phyloP scores from a whole-genome alignment of 768 basidiomycete genomes.

The Auricularia sp. region DNA sequence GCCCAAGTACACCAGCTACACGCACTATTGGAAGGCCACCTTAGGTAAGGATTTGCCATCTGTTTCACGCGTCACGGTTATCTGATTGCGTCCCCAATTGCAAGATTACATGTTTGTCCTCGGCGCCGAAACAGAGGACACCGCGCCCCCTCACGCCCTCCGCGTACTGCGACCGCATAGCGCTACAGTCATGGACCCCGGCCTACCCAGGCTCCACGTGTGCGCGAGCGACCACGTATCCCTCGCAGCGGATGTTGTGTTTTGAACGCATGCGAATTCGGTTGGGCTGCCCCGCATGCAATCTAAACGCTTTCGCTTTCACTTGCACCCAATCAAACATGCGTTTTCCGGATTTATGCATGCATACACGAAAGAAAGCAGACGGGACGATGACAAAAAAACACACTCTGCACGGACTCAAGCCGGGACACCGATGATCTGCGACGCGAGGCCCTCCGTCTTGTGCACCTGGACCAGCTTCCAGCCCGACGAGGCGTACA shows the following conservation, averaged over 20 bases:
- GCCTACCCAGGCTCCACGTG: constrained; percentile 69
- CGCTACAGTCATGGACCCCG: constrained; percentile 49
- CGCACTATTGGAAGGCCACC: constrained; percentile 75
- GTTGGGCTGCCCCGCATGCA: too few relatives aligned
- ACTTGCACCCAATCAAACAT: too few relatives aligned
- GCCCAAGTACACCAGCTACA: constrained; percentile 83
- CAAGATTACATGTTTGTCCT: constrained; percentile 86
- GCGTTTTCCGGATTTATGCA: neutral
- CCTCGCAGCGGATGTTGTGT: constrained; percentile 51
- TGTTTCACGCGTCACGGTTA: neutral
- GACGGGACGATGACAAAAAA: neutral
- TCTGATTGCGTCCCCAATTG: neutral
- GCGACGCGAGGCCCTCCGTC: constrained; percentile 2
- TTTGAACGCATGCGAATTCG: neutral
- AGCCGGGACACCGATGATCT: neutral
- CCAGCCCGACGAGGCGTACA: constrained; percentile 20
- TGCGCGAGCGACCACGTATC: constrained; percentile 85
- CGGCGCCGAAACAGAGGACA: constrained; percentile 26
- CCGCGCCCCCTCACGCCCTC: constrained; percentile 19
- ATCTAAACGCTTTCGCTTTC: too few relatives aligned
- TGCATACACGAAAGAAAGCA: neutral
- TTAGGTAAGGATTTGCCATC: constrained; percentile 41
- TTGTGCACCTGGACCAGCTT: constrained; percentile 11
- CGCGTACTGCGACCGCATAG: constrained; percentile 53
- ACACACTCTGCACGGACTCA: neutral